phyloP scores from a whole-genome alignment of 192 early-diverging fungal genomes.

The Phlyctochytrium bullatum region DNA sequence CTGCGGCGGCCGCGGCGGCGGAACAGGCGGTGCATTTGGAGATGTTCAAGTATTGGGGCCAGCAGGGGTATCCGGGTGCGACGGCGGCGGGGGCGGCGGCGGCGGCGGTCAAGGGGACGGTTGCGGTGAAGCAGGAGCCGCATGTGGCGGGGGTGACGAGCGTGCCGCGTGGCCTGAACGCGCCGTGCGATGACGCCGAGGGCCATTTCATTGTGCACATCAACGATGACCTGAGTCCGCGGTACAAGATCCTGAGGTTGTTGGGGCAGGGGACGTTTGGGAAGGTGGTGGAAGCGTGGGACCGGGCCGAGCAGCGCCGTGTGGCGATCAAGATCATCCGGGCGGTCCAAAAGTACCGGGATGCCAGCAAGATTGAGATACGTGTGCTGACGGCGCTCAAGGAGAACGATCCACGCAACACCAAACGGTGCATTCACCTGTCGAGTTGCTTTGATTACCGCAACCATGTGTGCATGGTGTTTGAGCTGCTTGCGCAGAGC shows the following conservation, averaged over 20 bases:
- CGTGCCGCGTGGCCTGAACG: background rate
- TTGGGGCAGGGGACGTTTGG: conserved; percentile 98
- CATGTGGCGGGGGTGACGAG: background rate
- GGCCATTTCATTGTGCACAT: conserved; percentile 85
- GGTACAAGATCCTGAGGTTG: conserved; percentile 81
- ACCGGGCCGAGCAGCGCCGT: conserved; percentile 39
- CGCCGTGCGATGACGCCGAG: conserved; percentile 81
- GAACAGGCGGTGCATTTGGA: background rate
- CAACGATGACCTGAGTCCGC: conserved; percentile 67
- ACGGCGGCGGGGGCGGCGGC: too few relatives aligned
- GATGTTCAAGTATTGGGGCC: background rate
- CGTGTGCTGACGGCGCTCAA: conserved; percentile 78
- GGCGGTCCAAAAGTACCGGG: conserved; percentile 89
- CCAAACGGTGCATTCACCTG: conserved; percentile 85
- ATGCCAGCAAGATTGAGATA: conserved; percentile 89
- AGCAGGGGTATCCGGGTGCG: background rate
- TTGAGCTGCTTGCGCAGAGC: conserved; percentile 82
- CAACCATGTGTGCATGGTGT: conserved; percentile 98
- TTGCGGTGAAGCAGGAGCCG: background rate
- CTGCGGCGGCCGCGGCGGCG: background rate
- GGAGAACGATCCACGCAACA: conserved; percentile 75
- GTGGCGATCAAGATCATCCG: conserved; percentile 93
- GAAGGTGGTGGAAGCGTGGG: conserved; percentile 89
- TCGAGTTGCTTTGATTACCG: conserved; percentile 80
- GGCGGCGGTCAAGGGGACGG: too few relatives aligned